These are phyloP conservation scores for Lachnellula subtilissima DNA, from an alignment of 2,329 filamentous ascomycete genomes.

Conservation along the genomic window DNA sequence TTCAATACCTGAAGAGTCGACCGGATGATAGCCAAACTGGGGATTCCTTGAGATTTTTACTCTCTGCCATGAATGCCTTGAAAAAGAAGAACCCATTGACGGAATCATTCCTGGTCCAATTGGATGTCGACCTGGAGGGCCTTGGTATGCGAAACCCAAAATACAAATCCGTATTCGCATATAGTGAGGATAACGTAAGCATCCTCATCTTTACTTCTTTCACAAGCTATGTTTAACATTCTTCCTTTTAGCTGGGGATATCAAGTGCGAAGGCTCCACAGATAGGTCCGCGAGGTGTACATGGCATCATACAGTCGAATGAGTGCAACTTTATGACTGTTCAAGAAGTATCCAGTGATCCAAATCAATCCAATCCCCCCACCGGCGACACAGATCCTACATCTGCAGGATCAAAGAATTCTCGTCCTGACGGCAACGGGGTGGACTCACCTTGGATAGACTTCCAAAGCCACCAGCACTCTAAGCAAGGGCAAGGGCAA, in stretches of 20 bases:
- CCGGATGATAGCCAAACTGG: slow-evolving; percentile 75
- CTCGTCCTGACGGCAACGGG: background rate
- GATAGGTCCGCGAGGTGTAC: slow-evolving; percentile 1
- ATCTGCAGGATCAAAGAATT: slow-evolving; percentile 4
- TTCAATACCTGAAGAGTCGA: slow-evolving; percentile 93
- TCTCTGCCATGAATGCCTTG: slow-evolving; percentile 84
- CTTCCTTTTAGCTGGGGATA: slow-evolving; percentile 21
- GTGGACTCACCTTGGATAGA: background rate
- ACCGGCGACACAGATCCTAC: slow-evolving; percentile 4
- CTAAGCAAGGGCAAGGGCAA: slow-evolving; percentile 7
- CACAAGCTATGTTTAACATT: slow-evolving; percentile 7
- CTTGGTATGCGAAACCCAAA: slow-evolving; percentile 59
- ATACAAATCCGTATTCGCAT: slow-evolving; percentile 48
- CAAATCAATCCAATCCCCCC: slow-evolving; percentile 3
- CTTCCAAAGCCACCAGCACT: background rate
- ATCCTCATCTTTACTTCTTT: slow-evolving; percentile 4
- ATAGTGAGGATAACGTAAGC: slow-evolving; percentile 33
- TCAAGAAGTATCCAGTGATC: slow-evolving; percentile 9
- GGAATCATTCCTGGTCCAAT: slow-evolving; percentile 88
- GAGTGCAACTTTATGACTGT: slow-evolving; percentile 17
- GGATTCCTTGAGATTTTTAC: slow-evolving; percentile 82
- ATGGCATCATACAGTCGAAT: slow-evolving; percentile 1
- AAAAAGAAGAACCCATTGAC: slow-evolving; percentile 86
- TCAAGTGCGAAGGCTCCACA: slow-evolving; percentile 17
- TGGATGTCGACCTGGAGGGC: slow-evolving; percentile 85